A percentile compares a stretch with the other conserved stretches of the same genome.
phyloP scores from a whole-genome alignment of 306 rosid genomes.

The Trifolium subterraneum region DNA sequence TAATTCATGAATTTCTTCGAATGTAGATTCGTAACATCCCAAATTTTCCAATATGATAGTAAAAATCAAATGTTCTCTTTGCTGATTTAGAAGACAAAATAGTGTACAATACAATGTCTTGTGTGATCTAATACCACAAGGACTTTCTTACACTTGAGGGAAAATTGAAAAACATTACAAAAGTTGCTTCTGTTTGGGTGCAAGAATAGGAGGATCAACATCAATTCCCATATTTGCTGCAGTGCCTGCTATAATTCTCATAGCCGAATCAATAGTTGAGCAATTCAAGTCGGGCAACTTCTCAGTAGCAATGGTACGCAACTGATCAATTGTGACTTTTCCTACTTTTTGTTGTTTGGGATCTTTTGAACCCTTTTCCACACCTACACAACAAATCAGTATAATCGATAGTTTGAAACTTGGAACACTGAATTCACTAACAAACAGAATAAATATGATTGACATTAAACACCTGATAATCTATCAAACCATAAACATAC shows the following conservation, averaged over 20 bases:
- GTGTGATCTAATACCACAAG: conserved; percentile 18
- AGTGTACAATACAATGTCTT: conserved; percentile 23
- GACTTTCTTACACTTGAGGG: conserved; percentile 20
- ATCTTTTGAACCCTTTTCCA: conserved; percentile 92
- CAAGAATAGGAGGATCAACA: conserved; percentile 91
- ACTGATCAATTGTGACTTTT: conserved; percentile 82
- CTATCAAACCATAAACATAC: conserved; percentile 18
- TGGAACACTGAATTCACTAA: not conserved
- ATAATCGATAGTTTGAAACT: not conserved
- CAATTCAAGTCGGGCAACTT: conserved; percentile 97
- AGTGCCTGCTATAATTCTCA: conserved; percentile 98
- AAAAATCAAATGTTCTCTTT: conserved; percentile 7
- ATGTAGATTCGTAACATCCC: too few species aligned
- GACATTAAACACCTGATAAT: not conserved
- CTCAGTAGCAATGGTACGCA: conserved; percentile 82
- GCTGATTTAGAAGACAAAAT: conserved; percentile 30
- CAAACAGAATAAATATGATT: not conserved
- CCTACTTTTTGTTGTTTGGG: conserved; percentile 82
- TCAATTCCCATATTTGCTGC: conserved; percentile 99
- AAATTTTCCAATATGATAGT: not conserved
- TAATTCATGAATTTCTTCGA: too few species aligned
- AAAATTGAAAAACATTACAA: conserved; percentile 36
- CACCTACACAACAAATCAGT: conserved; percentile 60
- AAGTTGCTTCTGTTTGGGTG: conserved; percentile 68
- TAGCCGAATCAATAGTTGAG: conserved; percentile 81